A percentile compares a stretch with the other conserved stretches of the same genome.
Conservation (phyloP, 179 eudicot species). For the Silene vulgaris region DNA sequence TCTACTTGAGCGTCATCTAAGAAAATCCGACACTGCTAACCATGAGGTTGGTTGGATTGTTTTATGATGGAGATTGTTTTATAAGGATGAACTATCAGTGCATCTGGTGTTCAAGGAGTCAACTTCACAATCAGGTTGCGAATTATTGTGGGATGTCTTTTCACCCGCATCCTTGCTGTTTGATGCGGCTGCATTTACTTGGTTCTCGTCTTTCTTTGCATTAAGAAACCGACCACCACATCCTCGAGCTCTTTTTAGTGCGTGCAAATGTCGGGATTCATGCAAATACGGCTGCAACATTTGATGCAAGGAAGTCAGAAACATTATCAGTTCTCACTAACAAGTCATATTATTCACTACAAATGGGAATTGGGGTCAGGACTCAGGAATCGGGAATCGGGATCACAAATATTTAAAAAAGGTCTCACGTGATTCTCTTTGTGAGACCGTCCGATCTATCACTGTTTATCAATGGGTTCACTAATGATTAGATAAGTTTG, state of each 20-base stretch:
- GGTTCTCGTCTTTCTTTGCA: slow-evolving; percentile 34
- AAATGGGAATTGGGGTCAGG: neutral
- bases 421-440: no score
- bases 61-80: neutral
- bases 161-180: slow-evolving; percentile 35
- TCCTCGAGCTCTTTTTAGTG: slow-evolving; percentile 61
- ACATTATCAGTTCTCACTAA: neutral
- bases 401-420: neutral
- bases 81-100: slow-evolving; percentile 13
- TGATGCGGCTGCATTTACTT: slow-evolving; percentile 3
- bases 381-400: no score
- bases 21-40: neutral
- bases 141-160: slow-evolving; percentile 22
- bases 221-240: slow-evolving; percentile 67
- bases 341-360: neutral
- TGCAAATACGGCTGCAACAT: slow-evolving; percentile 62
- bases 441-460: no score
- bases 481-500: no score
- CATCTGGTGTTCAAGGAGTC: slow-evolving; percentile 18
- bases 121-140: slow-evolving; percentile 9
- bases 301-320: neutral
- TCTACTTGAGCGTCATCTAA: neutral
- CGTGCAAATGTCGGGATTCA: slow-evolving; percentile 64
- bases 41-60: neutral
- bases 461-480: no score